A percentile compares a stretch with the other conserved stretches of the same genome.
Conservation (phyloP, 345 rosid species). For the Salix koriyanagi region DNA sequence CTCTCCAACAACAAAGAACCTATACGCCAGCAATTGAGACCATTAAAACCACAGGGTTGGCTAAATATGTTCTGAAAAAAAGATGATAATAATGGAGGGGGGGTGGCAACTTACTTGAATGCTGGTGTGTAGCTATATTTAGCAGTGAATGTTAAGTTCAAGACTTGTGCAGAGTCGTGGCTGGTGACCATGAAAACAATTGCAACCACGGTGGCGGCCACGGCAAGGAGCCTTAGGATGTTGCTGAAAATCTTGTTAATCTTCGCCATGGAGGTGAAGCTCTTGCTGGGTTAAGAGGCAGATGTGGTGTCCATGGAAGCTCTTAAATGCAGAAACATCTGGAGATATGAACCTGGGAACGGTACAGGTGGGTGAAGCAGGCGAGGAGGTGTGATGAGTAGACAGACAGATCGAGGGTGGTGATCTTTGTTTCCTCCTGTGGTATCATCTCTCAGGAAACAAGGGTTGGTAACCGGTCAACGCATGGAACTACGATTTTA, state of each 20-base stretch:
- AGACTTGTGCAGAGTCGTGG: slow-evolving; percentile 41
- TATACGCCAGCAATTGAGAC: background rate
- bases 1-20: slow-evolving; percentile 51
- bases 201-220: slow-evolving; percentile 39
- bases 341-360: background rate
- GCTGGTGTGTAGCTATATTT: slow-evolving; percentile 46
- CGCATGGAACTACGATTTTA: background rate
- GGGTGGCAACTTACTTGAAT: slow-evolving; percentile 32
- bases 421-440: background rate
- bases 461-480: slow-evolving; percentile 3
- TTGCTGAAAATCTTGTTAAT: slow-evolving; percentile 12
- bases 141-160: slow-evolving; percentile 52
- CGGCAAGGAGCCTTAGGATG: slow-evolving; percentile 40
- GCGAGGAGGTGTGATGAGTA: background rate
- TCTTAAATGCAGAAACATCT: background rate
- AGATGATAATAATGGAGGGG: background rate
- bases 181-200: slow-evolving; percentile 41
- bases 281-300: background rate
- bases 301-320: background rate
- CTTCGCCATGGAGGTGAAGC: background rate
- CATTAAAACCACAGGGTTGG: background rate
- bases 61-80: background rate
- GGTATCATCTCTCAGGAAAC: background rate
- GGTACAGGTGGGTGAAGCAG: background rate
- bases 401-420: background rate